Conservation (phyloP, 306 rosid genomes). For the Biancaea sappan region DNA sequence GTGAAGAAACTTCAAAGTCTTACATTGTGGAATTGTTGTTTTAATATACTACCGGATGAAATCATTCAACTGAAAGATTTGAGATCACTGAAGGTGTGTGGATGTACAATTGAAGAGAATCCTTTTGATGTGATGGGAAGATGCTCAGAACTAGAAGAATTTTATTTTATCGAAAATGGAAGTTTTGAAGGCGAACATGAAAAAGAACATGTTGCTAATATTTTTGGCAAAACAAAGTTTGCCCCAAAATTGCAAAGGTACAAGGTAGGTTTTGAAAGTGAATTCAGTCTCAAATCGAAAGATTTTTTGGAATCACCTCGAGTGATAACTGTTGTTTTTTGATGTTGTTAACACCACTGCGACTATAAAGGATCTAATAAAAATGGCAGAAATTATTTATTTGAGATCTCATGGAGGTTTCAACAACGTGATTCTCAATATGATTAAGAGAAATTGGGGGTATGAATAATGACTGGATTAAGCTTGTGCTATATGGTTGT, state of each 20-base stretch:
- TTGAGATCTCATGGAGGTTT: not conserved
- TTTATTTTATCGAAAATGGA: not conserved
- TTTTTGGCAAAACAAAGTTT: too few species aligned
- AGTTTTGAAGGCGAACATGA: not conserved
- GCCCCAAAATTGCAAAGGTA: not conserved
- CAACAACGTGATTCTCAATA: not conserved
- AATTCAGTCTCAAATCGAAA: too few species aligned
- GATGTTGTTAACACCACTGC: not conserved
- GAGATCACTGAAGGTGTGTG: not conserved
- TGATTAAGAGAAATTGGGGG: not conserved
- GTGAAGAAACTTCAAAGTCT: not conserved
- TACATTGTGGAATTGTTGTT: not conserved
- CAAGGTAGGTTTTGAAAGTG: not conserved
- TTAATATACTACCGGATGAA: not conserved
- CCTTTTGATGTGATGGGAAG: not conserved
- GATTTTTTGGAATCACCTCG: too few species aligned
- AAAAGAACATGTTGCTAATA: too few species aligned
- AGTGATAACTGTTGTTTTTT: not conserved
- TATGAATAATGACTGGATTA: not conserved
- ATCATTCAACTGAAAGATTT: not conserved
- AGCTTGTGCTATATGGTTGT: not conserved
- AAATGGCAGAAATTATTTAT: not conserved
- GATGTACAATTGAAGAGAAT: not conserved
- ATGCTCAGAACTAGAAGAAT: constrained; percentile 3
- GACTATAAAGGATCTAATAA: not conserved